Evolutionary conservation across 2,329 filamentous ascomycete species (phyloP).

Genomic region (Talaromyces islandicus): DNA sequence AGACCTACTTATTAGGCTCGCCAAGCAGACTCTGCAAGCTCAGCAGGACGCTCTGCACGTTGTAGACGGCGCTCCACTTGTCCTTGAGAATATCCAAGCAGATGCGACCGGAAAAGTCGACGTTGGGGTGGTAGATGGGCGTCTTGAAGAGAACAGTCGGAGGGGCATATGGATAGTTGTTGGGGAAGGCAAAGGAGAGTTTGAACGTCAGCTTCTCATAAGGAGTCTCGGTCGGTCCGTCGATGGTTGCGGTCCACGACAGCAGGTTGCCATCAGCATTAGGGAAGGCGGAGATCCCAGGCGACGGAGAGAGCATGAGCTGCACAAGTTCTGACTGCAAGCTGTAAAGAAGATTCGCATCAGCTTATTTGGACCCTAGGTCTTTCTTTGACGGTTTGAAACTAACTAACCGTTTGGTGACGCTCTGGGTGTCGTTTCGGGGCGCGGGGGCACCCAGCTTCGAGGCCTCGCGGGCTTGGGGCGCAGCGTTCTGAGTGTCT

Average conservation of each 20-base stretch:
- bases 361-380: background rate
- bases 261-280: slow-evolving; percentile 84
- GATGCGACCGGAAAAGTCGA: slow-evolving; percentile 94
- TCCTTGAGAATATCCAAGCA: slow-evolving; percentile 98
- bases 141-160: slow-evolving; percentile 96
- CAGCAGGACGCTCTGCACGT: slow-evolving; percentile 85
- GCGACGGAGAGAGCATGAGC: slow-evolving; percentile 91
- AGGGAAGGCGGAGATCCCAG: slow-evolving; percentile 92
- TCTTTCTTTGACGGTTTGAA: background rate
- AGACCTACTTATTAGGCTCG: slow-evolving; percentile 90
- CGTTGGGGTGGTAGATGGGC: slow-evolving; percentile 97
- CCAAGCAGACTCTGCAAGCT: slow-evolving; percentile 92
- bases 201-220: slow-evolving; percentile 87
- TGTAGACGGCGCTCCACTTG: slow-evolving; percentile 98
- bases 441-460: slow-evolving; percentile 54
- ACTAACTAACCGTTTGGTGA: slow-evolving; percentile 70
- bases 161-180: slow-evolving; percentile 86
- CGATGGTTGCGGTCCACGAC: slow-evolving; percentile 89
- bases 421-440: slow-evolving; percentile 64
- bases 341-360: slow-evolving; percentile 42
- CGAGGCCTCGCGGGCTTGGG: slow-evolving; percentile 55
- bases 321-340: slow-evolving; percentile 97
- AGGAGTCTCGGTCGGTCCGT: slow-evolving; percentile 83
- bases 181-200: slow-evolving; percentile 82
- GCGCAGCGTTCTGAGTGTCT: slow-evolving; percentile 63